Evolutionary conservation across 2,329 filamentous ascomycete species (phyloP).

Genomic region (Aschersonia sp.): DNA sequence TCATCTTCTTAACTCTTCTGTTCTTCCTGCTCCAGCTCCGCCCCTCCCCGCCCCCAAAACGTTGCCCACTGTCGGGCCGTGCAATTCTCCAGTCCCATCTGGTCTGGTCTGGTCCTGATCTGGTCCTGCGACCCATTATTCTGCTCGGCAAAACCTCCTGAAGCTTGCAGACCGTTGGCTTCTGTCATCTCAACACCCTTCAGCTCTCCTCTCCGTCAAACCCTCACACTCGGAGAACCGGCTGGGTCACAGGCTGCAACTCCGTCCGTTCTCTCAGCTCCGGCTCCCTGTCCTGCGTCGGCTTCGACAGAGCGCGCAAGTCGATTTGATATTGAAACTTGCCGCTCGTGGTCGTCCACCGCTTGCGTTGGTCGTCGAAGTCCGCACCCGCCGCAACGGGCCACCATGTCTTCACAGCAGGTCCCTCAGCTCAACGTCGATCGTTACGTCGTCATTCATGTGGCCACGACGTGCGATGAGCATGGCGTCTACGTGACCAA

Average conservation of each 20-base stretch:
- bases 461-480: slow-evolving; percentile 97
- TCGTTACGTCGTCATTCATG: slow-evolving; percentile 95
- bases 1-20: too few relatives aligned
- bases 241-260: slow-evolving; percentile 22
- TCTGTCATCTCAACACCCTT: slow-evolving; percentile 9
- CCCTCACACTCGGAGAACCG: slow-evolving; percentile 12
- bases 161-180: slow-evolving; percentile 6
- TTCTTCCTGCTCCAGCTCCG: too few relatives aligned
- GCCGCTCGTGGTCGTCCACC: slow-evolving; percentile 5
- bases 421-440: slow-evolving; percentile 60
- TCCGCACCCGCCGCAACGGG: slow-evolving; percentile 3
- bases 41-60: too few relatives aligned
- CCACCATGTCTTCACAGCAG: slow-evolving; percentile 24
- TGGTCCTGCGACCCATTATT: slow-evolving; percentile 4
- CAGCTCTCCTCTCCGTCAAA: slow-evolving; percentile 6
- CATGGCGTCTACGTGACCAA: slow-evolving; percentile 99
- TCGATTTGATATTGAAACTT: slow-evolving; percentile 4
- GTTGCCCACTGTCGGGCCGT: slow-evolving; percentile 3
- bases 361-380: background rate
- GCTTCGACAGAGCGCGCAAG: background rate
- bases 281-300: slow-evolving; percentile 1
- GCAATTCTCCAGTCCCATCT: slow-evolving; percentile 8
- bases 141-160: slow-evolving; percentile 13
- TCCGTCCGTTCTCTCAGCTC: slow-evolving; percentile 10
- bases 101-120: slow-evolving; percentile 8